Evolutionary conservation across 2,329 filamentous ascomycete genomes (phyloP).

Genomic region (Teratosphaeria pseudoeucalypti): DNA sequence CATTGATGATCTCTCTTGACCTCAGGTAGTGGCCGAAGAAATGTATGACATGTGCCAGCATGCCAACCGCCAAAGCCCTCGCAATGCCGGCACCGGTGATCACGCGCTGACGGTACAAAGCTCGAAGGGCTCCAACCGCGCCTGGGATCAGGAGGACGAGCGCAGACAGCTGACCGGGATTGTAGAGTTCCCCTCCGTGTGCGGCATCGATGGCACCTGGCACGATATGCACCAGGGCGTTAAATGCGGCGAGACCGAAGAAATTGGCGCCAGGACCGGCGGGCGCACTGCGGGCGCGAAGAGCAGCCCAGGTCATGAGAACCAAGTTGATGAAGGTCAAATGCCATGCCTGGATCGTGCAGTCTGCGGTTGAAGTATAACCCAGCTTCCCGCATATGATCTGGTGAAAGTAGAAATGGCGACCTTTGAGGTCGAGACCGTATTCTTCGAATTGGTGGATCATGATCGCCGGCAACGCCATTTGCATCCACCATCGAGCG

Average conservation of each 20-base stretch:
- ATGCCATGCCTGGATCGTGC: not conserved
- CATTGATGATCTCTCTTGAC: not conserved
- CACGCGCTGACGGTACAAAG: not conserved
- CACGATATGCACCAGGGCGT: not conserved
- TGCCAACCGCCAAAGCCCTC: not conserved
- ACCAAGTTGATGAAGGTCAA: not conserved
- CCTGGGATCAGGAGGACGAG: not conserved
- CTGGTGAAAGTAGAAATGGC: not conserved
- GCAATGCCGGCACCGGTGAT: not conserved
- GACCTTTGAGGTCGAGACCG: not conserved
- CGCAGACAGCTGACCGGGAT: not conserved
- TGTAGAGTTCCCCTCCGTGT: not conserved
- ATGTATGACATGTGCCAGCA: not conserved
- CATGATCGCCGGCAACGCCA: not conserved
- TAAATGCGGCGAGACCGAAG: not conserved
- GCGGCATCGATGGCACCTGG: not conserved
- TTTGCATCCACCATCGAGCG: not conserved
- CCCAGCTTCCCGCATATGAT: not conserved
- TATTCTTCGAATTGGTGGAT: not conserved
- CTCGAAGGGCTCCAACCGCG: not conserved
- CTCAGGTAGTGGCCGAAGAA: not conserved
- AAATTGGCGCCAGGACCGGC: not conserved
- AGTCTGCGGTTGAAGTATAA: not conserved
- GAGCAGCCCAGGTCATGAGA: not conserved
- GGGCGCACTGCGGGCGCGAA: not conserved